A percentile compares a stretch with the other conserved stretches of the same genome.
Evolutionary conservation across 2,329 filamentous ascomycete genomes (phyloP).

Genomic region (Epichloe bromicola): DNA sequence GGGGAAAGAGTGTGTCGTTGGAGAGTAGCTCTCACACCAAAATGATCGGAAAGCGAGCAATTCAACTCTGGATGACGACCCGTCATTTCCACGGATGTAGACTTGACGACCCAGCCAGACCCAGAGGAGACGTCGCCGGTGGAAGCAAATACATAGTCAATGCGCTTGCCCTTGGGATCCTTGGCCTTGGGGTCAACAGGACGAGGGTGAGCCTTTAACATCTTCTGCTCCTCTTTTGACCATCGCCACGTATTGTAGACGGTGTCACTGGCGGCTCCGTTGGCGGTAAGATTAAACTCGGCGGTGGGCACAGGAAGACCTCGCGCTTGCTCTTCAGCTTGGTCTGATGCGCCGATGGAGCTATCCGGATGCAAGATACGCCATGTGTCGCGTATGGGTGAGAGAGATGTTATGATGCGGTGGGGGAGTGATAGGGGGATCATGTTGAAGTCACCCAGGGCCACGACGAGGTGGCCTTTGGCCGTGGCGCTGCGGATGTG

Average conservation of each 20-base stretch:
- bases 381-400: conserved; percentile 75
- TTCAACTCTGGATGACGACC: conserved; percentile 66
- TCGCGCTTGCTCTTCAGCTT: conserved; percentile 53
- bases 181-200: conserved; percentile 48
- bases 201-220: conserved; percentile 44
- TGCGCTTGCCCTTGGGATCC: conserved; percentile 68
- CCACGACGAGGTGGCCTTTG: conserved; percentile 70
- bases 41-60: conserved; percentile 90
- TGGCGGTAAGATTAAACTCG: conserved; percentile 62
- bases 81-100: conserved; percentile 64
- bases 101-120: conserved; percentile 53
- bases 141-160: conserved; percentile 88
- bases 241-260: conserved; percentile 90
- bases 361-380: conserved; percentile 70
- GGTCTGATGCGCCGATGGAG: conserved; percentile 60
- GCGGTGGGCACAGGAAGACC: conserved; percentile 59
- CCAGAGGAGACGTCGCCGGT: conserved; percentile 28
- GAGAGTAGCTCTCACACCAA: conserved; percentile 75
- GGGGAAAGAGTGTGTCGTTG: conserved; percentile 27
- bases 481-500: conserved; percentile 71
- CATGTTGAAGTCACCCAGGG: conserved; percentile 94
- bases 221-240: conserved; percentile 57
- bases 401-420: conserved; percentile 65
- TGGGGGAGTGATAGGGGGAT: conserved; percentile 72
- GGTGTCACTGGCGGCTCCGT: conserved; percentile 80